Evolutionary conservation across 495 filamentous ascomycete genomes (phyloP).

Genomic region (Acidiella bohemica): DNA sequence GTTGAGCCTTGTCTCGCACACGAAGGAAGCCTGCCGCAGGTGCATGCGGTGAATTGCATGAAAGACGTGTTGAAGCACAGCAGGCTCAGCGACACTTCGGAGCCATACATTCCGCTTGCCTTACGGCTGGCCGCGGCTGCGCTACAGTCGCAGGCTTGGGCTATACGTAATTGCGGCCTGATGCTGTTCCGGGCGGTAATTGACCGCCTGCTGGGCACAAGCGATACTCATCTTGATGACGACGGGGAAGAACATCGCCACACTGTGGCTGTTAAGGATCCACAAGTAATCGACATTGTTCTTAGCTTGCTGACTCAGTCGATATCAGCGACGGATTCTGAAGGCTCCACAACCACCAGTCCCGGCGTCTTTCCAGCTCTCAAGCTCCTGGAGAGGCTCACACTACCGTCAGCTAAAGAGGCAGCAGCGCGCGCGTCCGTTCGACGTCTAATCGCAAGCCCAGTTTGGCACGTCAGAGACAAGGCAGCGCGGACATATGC

Average conservation of each 20-base stretch:
- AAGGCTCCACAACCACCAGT: conserved; percentile 9
- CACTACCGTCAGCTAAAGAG: conserved; percentile 35
- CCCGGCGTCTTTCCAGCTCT: conserved; percentile 80
- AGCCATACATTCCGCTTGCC: conserved; percentile 54
- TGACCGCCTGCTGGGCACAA: conserved; percentile 57
- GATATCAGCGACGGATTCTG: background rate
- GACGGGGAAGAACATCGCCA: conserved; percentile 26
- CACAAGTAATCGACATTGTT: conserved; percentile 53
- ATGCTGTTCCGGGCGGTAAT: conserved; percentile 77
- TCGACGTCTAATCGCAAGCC: conserved; percentile 48
- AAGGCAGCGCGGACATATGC: conserved; percentile 67
- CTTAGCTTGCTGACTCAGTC: conserved; percentile 43
- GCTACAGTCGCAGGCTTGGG: conserved; percentile 62
- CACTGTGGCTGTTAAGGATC: conserved; percentile 59
- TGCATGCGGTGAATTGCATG: conserved; percentile 84
- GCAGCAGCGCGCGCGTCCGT: conserved; percentile 37
- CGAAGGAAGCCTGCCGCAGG: conserved; percentile 53
- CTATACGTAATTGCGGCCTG: conserved; percentile 81
- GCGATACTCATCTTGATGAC: conserved; percentile 38
- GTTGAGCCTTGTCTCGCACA: conserved; percentile 40
- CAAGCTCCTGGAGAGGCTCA: conserved; percentile 60
- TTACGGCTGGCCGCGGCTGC: conserved; percentile 61
- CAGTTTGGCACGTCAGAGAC: conserved; percentile 78
- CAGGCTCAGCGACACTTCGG: conserved; percentile 47
- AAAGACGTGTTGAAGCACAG: conserved; percentile 77